Percentiles rank a stretch among this genome's conserved stretches.
Conservation (phyloP, 2,329 filamentous ascomycete species). For the Talaromyces marneffei region DNA sequence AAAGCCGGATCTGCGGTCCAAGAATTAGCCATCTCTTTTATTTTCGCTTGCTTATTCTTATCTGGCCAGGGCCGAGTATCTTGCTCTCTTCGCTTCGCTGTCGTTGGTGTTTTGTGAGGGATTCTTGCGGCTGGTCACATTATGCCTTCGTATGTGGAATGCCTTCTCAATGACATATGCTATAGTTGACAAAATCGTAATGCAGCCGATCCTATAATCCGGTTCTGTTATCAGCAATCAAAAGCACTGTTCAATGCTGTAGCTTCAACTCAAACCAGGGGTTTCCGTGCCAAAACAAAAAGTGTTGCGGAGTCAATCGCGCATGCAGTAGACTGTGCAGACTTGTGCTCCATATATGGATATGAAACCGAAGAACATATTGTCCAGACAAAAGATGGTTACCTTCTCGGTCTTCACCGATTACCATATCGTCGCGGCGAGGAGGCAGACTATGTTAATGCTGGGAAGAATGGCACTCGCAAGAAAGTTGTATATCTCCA, state of each 20-base stretch:
- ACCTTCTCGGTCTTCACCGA: constrained; percentile 82
- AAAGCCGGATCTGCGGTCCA: not conserved
- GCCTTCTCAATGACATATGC: not conserved
- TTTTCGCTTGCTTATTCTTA: not conserved
- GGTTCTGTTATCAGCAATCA: constrained; percentile 75
- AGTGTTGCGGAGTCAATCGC: constrained; percentile 69
- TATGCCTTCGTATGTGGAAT: constrained; percentile 67
- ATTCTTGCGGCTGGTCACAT: constrained; percentile 75
- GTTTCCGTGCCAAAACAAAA: constrained; percentile 62
- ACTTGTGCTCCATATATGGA: constrained; percentile 85
- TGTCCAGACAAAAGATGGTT: constrained; percentile 89
- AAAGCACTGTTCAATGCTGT: constrained; percentile 76
- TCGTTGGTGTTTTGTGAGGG: constrained; percentile 75
- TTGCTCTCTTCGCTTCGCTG: constrained; percentile 79
- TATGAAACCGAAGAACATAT: constrained; percentile 96
- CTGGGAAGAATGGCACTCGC: constrained; percentile 55
- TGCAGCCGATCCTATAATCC: constrained; percentile 69
- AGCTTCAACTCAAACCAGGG: constrained; percentile 63
- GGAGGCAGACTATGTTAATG: constrained; percentile 71
- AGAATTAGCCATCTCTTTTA: not conserved
- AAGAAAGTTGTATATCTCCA: constrained; percentile 93
- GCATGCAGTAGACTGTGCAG: constrained; percentile 83
- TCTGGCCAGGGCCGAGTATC: constrained; percentile 66
- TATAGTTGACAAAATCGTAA: not conserved
- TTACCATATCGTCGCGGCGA: constrained; percentile 78